Conservation (phyloP, 1,284 basidiomycete genomes). For the Moesziomyces antarcticus region DNA sequence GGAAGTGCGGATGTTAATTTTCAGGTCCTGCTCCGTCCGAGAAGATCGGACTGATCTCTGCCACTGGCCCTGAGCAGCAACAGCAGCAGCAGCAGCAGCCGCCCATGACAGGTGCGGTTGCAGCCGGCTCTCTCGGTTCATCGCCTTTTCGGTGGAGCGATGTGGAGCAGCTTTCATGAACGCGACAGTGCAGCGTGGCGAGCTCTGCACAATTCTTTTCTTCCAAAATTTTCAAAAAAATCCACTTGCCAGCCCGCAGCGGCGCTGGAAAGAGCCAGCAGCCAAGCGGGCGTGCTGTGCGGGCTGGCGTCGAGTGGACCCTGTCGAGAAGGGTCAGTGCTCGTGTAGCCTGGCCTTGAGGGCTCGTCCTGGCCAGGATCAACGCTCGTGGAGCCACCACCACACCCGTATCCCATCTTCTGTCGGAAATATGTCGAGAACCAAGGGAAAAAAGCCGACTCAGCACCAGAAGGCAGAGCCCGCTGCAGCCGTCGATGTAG, state of each 20-base stretch:
- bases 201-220: constrained; percentile 11
- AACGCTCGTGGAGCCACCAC: background rate
- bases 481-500: background rate
- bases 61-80: no score
- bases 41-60: constrained; percentile 10
- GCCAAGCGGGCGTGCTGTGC: background rate
- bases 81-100: no score
- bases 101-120: no score
- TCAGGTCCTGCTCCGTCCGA: constrained; percentile 3
- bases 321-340: constrained; percentile 1
- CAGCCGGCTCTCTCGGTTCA: no score
- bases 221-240: constrained; percentile 35
- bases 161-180: constrained; percentile 18
- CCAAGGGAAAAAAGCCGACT: constrained; percentile 29
- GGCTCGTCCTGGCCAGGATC: constrained; percentile 5
- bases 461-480: constrained; percentile 4
- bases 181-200: no score
- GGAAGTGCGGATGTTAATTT: background rate
- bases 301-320: constrained; percentile 3
- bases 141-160: constrained; percentile 5
- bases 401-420: constrained; percentile 2
- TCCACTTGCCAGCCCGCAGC: background rate
- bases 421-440: constrained; percentile 23
- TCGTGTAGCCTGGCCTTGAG: no score
- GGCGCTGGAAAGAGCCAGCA: background rate